Evolutionary conservation across 2,329 filamentous ascomycete genomes (phyloP).

Genomic region (Stenocarpella maydis): DNA sequence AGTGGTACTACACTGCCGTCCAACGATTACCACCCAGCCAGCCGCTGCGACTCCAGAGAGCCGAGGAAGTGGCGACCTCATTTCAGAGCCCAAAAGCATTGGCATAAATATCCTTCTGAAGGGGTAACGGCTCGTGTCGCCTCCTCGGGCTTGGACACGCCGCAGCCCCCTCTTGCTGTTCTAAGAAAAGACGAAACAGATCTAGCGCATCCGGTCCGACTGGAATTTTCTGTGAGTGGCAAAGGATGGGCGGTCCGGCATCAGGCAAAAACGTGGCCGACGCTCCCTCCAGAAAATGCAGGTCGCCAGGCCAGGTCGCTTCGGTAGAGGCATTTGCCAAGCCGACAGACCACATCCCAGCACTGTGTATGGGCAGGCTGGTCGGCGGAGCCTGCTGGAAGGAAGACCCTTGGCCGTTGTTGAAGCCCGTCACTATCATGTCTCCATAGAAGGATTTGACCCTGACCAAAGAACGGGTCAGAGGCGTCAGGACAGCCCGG

Average conservation of each 20-base stretch:
- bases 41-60: background rate
- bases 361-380: background rate
- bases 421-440: background rate
- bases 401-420: background rate
- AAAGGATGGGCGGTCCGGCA: conserved; percentile 7
- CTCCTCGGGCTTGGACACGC: conserved; percentile 11
- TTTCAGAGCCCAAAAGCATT: conserved; percentile 1
- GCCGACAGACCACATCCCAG: conserved; percentile 12
- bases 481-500: conserved; percentile 4
- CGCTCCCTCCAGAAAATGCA: conserved; percentile 13
- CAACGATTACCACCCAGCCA: conserved; percentile 6
- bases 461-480: conserved; percentile 20
- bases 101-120: background rate
- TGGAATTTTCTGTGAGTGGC: conserved; percentile 1
- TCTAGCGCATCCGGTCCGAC: conserved; percentile 13
- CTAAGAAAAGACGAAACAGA: conserved; percentile 24
- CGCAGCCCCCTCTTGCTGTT: conserved; percentile 7
- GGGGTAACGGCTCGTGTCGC: background rate
- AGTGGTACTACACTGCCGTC: background rate
- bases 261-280: conserved; percentile 24
- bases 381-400: background rate
- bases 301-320: no score
- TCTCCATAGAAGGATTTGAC: conserved; percentile 12
- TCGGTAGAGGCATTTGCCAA: background rate
- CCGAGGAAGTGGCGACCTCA: background rate